Conservation (phyloP, 768 basidiomycete species). For the Calvatia gigantea region DNA sequence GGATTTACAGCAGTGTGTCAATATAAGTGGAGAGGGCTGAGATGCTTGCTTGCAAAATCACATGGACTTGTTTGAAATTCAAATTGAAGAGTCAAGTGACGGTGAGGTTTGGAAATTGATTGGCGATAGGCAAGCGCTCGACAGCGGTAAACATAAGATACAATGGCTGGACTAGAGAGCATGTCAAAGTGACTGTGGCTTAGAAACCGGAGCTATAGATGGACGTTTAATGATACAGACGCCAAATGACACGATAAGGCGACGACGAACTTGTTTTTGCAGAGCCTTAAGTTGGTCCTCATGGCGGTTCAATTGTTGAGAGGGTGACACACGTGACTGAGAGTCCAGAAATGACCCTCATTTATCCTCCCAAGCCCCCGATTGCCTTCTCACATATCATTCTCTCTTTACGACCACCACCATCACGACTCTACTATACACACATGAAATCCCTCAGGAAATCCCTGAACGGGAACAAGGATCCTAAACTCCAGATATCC, state of each 20-base stretch:
- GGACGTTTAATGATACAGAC: not conserved
- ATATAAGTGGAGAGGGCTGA: too few species aligned
- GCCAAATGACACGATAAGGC: not conserved
- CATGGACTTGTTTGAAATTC: too few species aligned
- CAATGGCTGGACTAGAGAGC: not conserved
- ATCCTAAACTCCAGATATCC: slow-evolving; percentile 63
- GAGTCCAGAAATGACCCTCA: not conserved
- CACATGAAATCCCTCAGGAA: slow-evolving; percentile 82
- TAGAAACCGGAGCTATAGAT: not conserved
- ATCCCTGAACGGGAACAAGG: slow-evolving; percentile 68
- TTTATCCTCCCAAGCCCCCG: slow-evolving; percentile 4
- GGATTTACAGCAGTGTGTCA: too few species aligned
- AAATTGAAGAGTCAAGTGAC: not conserved
- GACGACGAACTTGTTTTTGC: not conserved
- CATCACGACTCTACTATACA: slow-evolving; percentile 6
- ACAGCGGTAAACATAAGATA: not conserved
- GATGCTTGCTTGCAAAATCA: too few species aligned
- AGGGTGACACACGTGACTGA: slow-evolving; percentile 10
- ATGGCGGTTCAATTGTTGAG: slow-evolving; percentile 6
- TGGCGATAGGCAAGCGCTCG: not conserved
- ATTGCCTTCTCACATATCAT: slow-evolving; percentile 11
- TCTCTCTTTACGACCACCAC: slow-evolving; percentile 6
- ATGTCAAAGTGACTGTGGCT: not conserved
- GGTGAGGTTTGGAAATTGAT: not conserved
- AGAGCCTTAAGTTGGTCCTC: not conserved